Evolutionary conservation across 148 eudicot genomes (phyloP).

Genomic region (Chenopodium formosanum): DNA sequence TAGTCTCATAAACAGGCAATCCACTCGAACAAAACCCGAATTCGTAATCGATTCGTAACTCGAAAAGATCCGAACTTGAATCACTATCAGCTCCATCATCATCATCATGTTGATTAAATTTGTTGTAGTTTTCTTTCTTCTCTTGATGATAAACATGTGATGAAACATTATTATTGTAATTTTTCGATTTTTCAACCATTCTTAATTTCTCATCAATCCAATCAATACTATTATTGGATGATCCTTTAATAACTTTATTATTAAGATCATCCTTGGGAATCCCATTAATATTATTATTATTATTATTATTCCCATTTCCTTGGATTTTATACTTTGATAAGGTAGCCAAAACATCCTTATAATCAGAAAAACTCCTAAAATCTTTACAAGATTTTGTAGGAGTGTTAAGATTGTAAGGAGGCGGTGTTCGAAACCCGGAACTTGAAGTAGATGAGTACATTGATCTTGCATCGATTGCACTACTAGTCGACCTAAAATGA

Average conservation of each 20-base stretch:
- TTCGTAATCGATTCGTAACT: constrained; percentile 48
- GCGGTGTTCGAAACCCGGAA: constrained; percentile 67
- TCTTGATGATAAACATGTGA: constrained; percentile 14
- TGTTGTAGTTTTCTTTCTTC: constrained; percentile 18
- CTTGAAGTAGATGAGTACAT: constrained; percentile 35
- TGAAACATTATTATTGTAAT: background rate
- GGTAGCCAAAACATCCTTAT: constrained; percentile 32
- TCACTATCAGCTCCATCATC: constrained; percentile 69
- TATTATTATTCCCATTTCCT: constrained; percentile 6
- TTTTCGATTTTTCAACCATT: constrained; percentile 31
- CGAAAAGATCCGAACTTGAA: constrained; percentile 78
- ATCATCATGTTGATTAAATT: constrained; percentile 12
- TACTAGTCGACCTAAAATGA: constrained; percentile 40
- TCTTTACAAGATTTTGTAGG: constrained; percentile 55
- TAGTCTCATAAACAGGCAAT: constrained; percentile 72
- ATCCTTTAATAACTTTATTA: background rate
- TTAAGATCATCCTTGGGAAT: constrained; percentile 6
- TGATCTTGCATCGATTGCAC: constrained; percentile 36
- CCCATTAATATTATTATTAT: background rate
- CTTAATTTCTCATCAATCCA: constrained; percentile 42
- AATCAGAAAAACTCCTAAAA: constrained; percentile 35
- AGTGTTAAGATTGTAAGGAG: constrained; percentile 44
- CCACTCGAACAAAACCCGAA: constrained; percentile 53
- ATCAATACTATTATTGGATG: constrained; percentile 13
- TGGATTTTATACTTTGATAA: constrained; percentile 30